Evolutionary conservation across 2,329 filamentous ascomycete species (phyloP).

Genomic region (Stachybotrys echinatus): DNA sequence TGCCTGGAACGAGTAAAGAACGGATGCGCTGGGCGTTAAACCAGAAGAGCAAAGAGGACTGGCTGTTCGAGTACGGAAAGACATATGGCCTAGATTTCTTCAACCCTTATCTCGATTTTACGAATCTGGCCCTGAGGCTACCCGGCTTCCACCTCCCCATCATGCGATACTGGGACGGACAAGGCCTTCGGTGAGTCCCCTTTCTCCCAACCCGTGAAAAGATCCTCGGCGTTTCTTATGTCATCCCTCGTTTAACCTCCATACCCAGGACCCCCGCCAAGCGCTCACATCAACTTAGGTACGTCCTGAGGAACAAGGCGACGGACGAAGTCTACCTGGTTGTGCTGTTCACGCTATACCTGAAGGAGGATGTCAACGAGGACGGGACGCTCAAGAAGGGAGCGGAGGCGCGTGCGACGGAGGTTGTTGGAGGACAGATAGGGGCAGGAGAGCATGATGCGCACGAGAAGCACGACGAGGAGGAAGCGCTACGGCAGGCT

Average conservation of each 20-base stretch:
- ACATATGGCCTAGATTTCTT: constrained; percentile 66
- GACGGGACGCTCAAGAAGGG: constrained; percentile 47
- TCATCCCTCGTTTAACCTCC: constrained; percentile 15
- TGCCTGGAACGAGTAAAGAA: constrained; percentile 46
- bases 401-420: constrained; percentile 21
- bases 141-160: constrained; percentile 70
- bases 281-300: constrained; percentile 82
- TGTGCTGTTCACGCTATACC: constrained; percentile 72
- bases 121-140: constrained; percentile 63
- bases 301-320: constrained; percentile 77
- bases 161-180: constrained; percentile 75
- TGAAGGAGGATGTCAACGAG: constrained; percentile 59
- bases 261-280: constrained; percentile 30
- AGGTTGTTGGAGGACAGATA: constrained; percentile 4
- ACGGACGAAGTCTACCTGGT: constrained; percentile 76
- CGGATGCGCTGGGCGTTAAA: constrained; percentile 56
- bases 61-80: constrained; percentile 49
- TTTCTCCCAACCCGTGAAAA: constrained; percentile 6
- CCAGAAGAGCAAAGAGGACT: constrained; percentile 41
- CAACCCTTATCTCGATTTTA: constrained; percentile 87
- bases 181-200: constrained; percentile 61
- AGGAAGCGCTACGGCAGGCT: constrained; percentile 31
- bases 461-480: constrained; percentile 23
- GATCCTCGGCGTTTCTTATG: constrained; percentile 3
- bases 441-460: constrained; percentile 7